Evolutionary conservation across 2,329 filamentous ascomycete species (phyloP).

Genomic region (Scedosporium dehoogii): DNA sequence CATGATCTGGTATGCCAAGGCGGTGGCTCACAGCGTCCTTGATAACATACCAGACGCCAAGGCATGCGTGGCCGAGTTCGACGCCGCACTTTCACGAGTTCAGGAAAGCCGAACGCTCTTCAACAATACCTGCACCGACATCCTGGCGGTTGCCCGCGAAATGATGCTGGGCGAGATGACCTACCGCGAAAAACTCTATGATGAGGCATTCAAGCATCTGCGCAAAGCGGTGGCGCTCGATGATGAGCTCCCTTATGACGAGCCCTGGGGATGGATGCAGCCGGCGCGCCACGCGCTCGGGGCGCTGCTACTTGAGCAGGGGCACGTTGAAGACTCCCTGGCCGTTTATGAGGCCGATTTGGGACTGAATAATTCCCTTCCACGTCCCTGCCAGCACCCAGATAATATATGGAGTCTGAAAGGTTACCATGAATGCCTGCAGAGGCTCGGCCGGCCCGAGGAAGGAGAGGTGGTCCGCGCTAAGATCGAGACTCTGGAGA

Average conservation of each 20-base stretch:
- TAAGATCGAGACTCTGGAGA: slow-evolving; percentile 41
- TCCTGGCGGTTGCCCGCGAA: slow-evolving; percentile 50
- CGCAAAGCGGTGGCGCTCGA: slow-evolving; percentile 48
- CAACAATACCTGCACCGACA: slow-evolving; percentile 35
- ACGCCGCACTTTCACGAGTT: slow-evolving; percentile 38
- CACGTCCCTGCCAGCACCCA: slow-evolving; percentile 55
- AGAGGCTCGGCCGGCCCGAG: slow-evolving; percentile 35
- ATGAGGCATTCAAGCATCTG: slow-evolving; percentile 49
- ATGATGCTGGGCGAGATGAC: slow-evolving; percentile 68
- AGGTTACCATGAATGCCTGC: slow-evolving; percentile 61
- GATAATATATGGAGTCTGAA: slow-evolving; percentile 70
- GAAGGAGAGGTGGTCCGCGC: slow-evolving; percentile 27
- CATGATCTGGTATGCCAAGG: slow-evolving; percentile 58
- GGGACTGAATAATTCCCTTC: slow-evolving; percentile 48
- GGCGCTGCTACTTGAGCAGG: slow-evolving; percentile 59
- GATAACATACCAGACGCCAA: slow-evolving; percentile 45
- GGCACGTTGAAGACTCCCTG: slow-evolving; percentile 43
- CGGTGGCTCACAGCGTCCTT: slow-evolving; percentile 53
- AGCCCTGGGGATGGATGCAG: slow-evolving; percentile 76
- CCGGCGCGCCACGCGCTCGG: slow-evolving; percentile 62
- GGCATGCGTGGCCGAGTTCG: slow-evolving; percentile 39
- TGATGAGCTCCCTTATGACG: slow-evolving; percentile 57
- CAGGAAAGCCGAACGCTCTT: slow-evolving; percentile 44
- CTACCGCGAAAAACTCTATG: slow-evolving; percentile 52
- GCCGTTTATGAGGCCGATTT: slow-evolving; percentile 52